Conservation (phyloP, 2,329 filamentous ascomycete species). For the Colletotrichum nymphaeae region DNA sequence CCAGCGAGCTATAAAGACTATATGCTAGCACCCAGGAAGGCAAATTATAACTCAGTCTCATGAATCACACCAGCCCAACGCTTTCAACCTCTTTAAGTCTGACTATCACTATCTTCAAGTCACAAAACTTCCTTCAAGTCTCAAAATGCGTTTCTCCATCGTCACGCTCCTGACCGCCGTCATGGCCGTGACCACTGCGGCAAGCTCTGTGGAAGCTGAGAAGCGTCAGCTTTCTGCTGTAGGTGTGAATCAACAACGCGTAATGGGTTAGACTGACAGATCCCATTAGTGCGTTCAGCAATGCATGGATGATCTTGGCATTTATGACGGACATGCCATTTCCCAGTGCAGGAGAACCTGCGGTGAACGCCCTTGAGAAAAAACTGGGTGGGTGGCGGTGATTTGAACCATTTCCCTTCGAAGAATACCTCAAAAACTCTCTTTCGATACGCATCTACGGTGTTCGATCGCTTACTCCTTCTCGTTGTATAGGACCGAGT, state of each 20-base stretch:
- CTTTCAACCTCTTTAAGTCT: neutral
- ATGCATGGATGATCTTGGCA: constrained; percentile 18
- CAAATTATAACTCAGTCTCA: neutral
- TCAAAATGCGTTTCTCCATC: neutral
- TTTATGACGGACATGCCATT: constrained; percentile 13
- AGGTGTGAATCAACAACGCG: neutral
- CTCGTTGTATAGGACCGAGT: no score
- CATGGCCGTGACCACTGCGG: neutral
- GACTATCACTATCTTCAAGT: no score
- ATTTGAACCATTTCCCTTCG: no score
- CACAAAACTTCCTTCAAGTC: no score
- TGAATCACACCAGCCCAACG: neutral
- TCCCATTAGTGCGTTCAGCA: neutral
- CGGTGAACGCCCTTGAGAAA: constrained; percentile 7
- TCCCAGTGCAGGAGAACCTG: neutral
- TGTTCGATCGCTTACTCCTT: no score
- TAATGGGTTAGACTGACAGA: neutral
- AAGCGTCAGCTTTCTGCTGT: constrained; percentile 16
- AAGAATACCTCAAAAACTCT: no score
- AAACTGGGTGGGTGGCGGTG: neutral
- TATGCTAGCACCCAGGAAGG: no score
- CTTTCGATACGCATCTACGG: no score
- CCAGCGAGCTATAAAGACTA: neutral
- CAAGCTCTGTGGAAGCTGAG: neutral
- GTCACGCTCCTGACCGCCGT: neutral